A percentile compares a stretch with the other conserved stretches of the same genome.
Conservation (phyloP, 306 rosid species). For the Ormosia semicastrata region DNA sequence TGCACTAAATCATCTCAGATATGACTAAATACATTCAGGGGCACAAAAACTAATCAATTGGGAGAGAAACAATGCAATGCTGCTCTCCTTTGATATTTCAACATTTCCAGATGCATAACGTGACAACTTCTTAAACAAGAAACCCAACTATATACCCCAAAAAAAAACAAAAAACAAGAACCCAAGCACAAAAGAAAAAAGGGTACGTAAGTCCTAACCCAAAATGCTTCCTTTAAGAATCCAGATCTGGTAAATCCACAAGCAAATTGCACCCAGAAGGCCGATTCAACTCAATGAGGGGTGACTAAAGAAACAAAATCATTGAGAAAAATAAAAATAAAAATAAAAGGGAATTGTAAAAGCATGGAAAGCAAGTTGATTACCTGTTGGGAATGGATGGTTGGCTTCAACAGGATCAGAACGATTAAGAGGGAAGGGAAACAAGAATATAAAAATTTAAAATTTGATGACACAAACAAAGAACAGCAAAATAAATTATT, state of each 20-base stretch:
- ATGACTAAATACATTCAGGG: not conserved
- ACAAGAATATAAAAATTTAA: not conserved
- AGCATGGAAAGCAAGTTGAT: not conserved
- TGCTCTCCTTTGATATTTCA: not conserved
- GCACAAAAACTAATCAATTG: not conserved
- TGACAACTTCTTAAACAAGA: not conserved
- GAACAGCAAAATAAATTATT: not conserved
- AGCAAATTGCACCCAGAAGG: not conserved
- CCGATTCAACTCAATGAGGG: not conserved
- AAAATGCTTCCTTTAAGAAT: not conserved
- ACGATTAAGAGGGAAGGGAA: not conserved
- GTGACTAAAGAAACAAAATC: not conserved
- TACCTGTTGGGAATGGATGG: not conserved
- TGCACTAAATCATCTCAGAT: not conserved
- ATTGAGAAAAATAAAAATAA: not conserved
- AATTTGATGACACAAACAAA: not conserved
- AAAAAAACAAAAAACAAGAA: not conserved
- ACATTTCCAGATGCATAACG: not conserved
- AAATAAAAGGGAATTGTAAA: not conserved
- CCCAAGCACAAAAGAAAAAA: not conserved
- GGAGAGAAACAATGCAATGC: not conserved
- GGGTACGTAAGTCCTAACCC: not conserved
- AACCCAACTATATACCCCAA: not conserved
- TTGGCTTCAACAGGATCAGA: not conserved
- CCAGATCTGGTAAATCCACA: slow-evolving; percentile 16